Evolutionary conservation across 352 stramenopile genomes (phyloP).

Genomic region (Phytopythium helicoides): DNA sequence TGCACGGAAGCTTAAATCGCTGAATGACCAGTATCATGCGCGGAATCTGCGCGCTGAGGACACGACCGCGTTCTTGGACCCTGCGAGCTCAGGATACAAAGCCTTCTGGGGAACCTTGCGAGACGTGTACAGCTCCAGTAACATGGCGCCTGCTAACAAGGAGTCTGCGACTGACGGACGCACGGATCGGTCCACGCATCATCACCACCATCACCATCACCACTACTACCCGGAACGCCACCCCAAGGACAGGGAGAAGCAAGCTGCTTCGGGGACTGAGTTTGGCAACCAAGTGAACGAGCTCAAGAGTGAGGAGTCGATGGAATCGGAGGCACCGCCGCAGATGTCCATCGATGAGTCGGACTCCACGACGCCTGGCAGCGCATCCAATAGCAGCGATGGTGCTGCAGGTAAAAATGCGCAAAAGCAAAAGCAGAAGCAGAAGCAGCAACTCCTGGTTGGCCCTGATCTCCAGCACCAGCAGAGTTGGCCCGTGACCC

Average conservation of each 20-base stretch:
- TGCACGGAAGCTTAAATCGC: slow-evolving; percentile 67
- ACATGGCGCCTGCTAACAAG: not conserved
- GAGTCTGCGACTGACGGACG: too few species aligned
- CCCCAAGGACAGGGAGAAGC: not conserved
- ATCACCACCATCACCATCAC: slow-evolving; percentile 4
- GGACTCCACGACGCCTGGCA: slow-evolving; percentile 56
- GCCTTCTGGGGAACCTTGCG: slow-evolving; percentile 71
- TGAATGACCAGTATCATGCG: slow-evolving; percentile 72
- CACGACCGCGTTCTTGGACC: slow-evolving; percentile 33
- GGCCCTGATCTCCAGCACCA: slow-evolving; percentile 29
- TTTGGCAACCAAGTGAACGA: not conserved
- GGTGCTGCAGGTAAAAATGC: slow-evolving; percentile 12
- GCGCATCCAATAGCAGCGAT: slow-evolving; percentile 34
- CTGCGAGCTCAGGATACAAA: slow-evolving; percentile 55
- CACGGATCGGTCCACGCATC: not conserved
- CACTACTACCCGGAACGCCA: not conserved
- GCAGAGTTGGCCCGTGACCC: slow-evolving; percentile 44
- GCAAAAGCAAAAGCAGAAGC: not conserved
- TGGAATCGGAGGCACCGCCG: not conserved
- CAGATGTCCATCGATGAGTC: slow-evolving; percentile 14
- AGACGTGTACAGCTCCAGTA: slow-evolving; percentile 51
- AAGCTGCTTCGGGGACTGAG: too few species aligned
- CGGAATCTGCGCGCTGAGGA: slow-evolving; percentile 42
- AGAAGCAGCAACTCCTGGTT: slow-evolving; percentile 19
- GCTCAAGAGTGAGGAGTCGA: not conserved